Base-by-base conservation (phyloP, 2,329 filamentous ascomycete species). In the Coleophoma crateriformis region DNA sequence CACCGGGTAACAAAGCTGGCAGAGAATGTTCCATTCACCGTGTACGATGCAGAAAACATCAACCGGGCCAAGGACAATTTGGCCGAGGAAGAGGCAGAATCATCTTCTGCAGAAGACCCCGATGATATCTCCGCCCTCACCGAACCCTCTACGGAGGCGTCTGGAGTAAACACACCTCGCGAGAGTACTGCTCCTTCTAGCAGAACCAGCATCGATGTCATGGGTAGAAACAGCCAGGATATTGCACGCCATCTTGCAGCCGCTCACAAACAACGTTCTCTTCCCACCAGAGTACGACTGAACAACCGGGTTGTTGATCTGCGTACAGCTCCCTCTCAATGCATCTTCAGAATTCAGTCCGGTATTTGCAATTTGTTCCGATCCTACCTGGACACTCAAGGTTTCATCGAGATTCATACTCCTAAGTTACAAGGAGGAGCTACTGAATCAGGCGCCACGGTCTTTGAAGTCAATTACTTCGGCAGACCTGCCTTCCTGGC, bases 391-490 rank as follows among this genome's bases (percentile, higher is more conserved):
- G 87, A 92, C 57, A 75, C 78, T 2, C 75, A 85, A 54, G 85
- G 83, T 14, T 96, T 96, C 65, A 85, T 95, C 51, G 91, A 96
- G 68, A 96, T 96, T 52, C 90, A 96, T 65, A 95, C 90, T 0
- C 91, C 91, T 2, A 96, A 96, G 70, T 74, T 96, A 40, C 90
- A 95, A 72, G 88, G 89, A 2, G 85, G 87, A 12, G 91, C 91
- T 1, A 95, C 91, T 1, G 91, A 96, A 68, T 95, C 88, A 43
- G 91, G 91, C 43, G 85, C 91, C 13, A 90, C 89, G 55, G 91
- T 96, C 5, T 96, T 96, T 75, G 84, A 88, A 65, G 82, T 95
- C 45, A 88, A 94, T 63, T 96, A 96, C 71, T 96, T 96, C 70
- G 88, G 84, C 32, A 83, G 91, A 47, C 81, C 81, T 17, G 91